Base-by-base conservation (phyloP, 2,329 filamentous ascomycete genomes). In the Pleomassaria siparia region DNA sequence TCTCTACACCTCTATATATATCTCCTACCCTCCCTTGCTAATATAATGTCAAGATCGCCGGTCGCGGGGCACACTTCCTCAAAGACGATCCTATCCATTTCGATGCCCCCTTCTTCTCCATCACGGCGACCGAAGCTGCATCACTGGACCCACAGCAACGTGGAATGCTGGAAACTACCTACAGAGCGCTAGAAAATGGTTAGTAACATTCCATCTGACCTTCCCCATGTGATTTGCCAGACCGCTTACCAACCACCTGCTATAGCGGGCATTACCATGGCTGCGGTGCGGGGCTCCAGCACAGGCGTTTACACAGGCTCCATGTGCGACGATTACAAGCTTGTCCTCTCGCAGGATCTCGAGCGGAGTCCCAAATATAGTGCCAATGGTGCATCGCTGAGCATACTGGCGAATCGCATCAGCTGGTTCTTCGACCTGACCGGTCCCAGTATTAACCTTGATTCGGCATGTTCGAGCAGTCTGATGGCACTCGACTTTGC, bases 151-250 rank as follows among this genome's bases (percentile, higher is more conserved):
- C 59, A 11, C 51, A 57, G 33, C 50, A 52, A 5, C 39, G 58
- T 2, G 12, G 42, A 6, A 47, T 59, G 3, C 48, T 63, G 1
- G 59, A 63, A 37, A 45, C 43, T 4, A 37, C 50, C 9, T 63
- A 54, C 21, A 47, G 50, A 20, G 57, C 57, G 5, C 32, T 62
- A 3, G 59, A 63, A 29, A 58, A 58, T 48, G 53, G 45, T 47
- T 15, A 11, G 20, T n/a, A 10, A 11, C 29, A 15, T 5, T 8
- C 29, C 35, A 21, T 40, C 4, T 24, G 4, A 24, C 4, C 33
- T 20, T 25, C 12, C 15, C 8, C 18, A 20, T 22, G 21, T 35
- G 32, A 35, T 16, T 6, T 18, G 32, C 15, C 9, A 13, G n/a
- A n/a, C n/a, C n/a, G n/a, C n/a, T n/a, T 35, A 43, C 25, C 15